phyloP scores from a whole-genome alignment of 1,284 basidiomycete genomes.

The Malassezia sp. region DNA sequence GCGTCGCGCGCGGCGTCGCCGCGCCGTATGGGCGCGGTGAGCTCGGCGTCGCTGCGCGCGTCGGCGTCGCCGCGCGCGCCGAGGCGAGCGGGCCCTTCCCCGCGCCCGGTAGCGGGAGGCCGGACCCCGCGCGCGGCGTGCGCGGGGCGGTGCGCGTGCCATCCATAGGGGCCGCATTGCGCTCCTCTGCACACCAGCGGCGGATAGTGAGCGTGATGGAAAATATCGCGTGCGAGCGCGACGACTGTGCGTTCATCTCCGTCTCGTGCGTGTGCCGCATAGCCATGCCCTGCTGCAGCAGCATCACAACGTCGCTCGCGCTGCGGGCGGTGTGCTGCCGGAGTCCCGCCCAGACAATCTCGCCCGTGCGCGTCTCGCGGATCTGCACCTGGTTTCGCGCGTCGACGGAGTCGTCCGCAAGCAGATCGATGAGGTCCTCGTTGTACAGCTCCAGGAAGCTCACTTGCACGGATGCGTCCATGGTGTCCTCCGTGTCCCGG shows the following conservation, averaged over 20 bases:
- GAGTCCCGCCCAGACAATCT: constrained; percentile 92
- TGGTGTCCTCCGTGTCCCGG: constrained; percentile 28
- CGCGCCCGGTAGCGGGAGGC: constrained; percentile 3
- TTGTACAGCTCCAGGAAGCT: constrained; percentile 82
- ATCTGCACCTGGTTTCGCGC: constrained; percentile 74
- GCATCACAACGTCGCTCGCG: constrained; percentile 79
- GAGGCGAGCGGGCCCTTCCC: neutral
- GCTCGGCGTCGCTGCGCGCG: constrained; percentile 11
- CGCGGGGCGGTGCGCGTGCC: constrained; percentile 3
- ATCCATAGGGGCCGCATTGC: neutral
- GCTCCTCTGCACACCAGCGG: neutral
- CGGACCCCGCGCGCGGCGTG: constrained; percentile 1
- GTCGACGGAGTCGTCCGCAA: constrained; percentile 34
- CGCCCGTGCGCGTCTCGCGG: constrained; percentile 87
- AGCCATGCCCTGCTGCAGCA: constrained; percentile 65
- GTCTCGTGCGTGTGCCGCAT: constrained; percentile 91
- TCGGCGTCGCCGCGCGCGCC: constrained; percentile 3
- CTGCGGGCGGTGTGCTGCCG: constrained; percentile 76
- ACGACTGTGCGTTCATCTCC: constrained; percentile 96
- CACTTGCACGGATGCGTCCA: constrained; percentile 26
- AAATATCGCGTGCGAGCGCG: constrained; percentile 96
- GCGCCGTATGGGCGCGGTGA: neutral
- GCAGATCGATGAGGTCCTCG: constrained; percentile 53
- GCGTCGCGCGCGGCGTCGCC: neutral
- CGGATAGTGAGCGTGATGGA: constrained; percentile 71